Evolutionary conservation across 2,329 filamentous ascomycete species (phyloP).

Genomic region (Sordariomycetes sp.): DNA sequence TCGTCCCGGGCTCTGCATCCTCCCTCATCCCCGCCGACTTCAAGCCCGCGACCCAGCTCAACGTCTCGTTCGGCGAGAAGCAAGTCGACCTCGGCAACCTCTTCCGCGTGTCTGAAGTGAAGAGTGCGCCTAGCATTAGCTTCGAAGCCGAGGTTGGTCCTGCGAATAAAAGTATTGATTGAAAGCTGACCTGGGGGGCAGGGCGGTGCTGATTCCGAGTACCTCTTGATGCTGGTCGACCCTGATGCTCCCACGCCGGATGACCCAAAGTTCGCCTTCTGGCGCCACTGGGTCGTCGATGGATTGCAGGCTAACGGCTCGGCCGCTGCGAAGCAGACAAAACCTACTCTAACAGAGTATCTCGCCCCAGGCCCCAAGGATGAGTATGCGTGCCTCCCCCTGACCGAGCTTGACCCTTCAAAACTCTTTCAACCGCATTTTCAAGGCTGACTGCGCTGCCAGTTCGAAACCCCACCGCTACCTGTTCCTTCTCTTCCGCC

Average conservation of each 20-base stretch:
- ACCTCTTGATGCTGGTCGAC: slow-evolving; percentile 40
- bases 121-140: slow-evolving; percentile 22
- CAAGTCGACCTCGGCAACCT: slow-evolving; percentile 25
- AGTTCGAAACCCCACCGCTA: slow-evolving; percentile 40
- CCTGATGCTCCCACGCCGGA: slow-evolving; percentile 46
- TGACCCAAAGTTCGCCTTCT: slow-evolving; percentile 44
- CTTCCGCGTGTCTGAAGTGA: slow-evolving; percentile 28
- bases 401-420: too few species aligned
- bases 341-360: slow-evolving; percentile 29
- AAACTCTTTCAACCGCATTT: too few species aligned
- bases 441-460: not conserved
- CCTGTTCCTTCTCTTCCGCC: slow-evolving; percentile 33
- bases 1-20: slow-evolving; percentile 29
- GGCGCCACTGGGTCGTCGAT: slow-evolving; percentile 43
- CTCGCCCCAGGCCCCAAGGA: slow-evolving; percentile 35
- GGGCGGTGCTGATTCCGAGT: slow-evolving; percentile 14
- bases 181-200: not conserved
- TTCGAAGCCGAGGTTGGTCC: slow-evolving; percentile 25
- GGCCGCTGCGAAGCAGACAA: slow-evolving; percentile 15
- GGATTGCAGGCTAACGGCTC: slow-evolving; percentile 22
- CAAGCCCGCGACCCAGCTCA: slow-evolving; percentile 27
- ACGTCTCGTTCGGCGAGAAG: slow-evolving; percentile 24
- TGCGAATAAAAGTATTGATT: not conserved
- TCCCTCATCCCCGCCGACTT: slow-evolving; percentile 31
- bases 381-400: too few species aligned